These are phyloP conservation scores for Trichoderma gamsii DNA, from an alignment of 495 filamentous ascomycete genomes.

Conservation along the genomic window DNA sequence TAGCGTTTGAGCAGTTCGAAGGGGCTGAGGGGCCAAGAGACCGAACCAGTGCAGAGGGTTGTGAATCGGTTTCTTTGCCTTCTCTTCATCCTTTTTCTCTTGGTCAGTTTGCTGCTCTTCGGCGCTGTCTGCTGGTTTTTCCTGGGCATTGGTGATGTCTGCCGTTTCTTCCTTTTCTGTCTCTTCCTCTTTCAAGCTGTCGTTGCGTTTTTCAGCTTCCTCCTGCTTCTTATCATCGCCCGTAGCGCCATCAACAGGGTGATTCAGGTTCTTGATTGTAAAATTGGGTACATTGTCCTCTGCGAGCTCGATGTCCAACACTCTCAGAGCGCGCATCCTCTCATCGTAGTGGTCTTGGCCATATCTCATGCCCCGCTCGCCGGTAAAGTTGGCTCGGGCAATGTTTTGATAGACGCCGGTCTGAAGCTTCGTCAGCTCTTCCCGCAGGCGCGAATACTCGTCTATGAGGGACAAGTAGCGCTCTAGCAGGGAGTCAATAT, in stretches of 20 bases:
- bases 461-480: slow-evolving; percentile 65
- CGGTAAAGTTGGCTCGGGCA: slow-evolving; percentile 66
- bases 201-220: background rate
- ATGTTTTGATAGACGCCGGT: slow-evolving; percentile 50
- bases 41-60: slow-evolving; percentile 69
- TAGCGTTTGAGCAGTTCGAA: slow-evolving; percentile 53
- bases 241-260: background rate
- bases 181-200: background rate
- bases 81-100: slow-evolving; percentile 18
- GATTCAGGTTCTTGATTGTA: slow-evolving; percentile 14
- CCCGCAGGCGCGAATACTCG: slow-evolving; percentile 58
- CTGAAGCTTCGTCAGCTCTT: slow-evolving; percentile 47
- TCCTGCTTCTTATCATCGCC: background rate
- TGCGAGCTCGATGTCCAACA: slow-evolving; percentile 22
- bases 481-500: slow-evolving; percentile 61
- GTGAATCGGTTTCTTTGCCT: slow-evolving; percentile 17
- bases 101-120: slow-evolving; percentile 15
- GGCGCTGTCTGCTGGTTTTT: slow-evolving; percentile 10
- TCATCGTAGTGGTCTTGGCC: slow-evolving; percentile 65
- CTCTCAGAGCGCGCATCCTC: slow-evolving; percentile 59
- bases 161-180: background rate
- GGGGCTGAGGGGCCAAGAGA: slow-evolving; percentile 53
- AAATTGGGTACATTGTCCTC: slow-evolving; percentile 20
- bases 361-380: slow-evolving; percentile 55
- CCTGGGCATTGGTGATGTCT: background rate